Evolutionary conservation across 2,329 filamentous ascomycete species (phyloP).

Genomic region (Knoxdaviesia capensis): DNA sequence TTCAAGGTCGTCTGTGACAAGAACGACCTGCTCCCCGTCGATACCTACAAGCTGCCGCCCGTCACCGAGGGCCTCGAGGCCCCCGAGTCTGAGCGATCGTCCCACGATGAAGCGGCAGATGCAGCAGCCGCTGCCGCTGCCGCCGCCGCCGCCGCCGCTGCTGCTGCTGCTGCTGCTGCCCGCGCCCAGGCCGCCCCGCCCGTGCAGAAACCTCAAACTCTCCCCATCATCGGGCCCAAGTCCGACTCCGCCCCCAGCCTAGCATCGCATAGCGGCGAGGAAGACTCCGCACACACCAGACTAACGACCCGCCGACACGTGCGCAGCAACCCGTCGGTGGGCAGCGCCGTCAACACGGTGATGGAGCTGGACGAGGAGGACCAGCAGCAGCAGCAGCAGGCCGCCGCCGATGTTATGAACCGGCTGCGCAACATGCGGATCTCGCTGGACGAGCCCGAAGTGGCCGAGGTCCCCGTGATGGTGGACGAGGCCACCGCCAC

Average conservation of each 20-base stretch:
- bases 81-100: background rate
- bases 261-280: too few relatives aligned
- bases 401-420: too few relatives aligned
- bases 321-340: slow-evolving; percentile 60
- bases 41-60: slow-evolving; percentile 87
- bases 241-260: too few relatives aligned
- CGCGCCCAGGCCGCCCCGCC: too few relatives aligned
- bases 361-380: slow-evolving; percentile 7
- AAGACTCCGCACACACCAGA: too few relatives aligned
- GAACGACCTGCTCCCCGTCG: slow-evolving; percentile 72
- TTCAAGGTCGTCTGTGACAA: slow-evolving; percentile 95
- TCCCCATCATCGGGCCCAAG: slow-evolving; percentile 16
- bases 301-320: slow-evolving; percentile 61
- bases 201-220: background rate
- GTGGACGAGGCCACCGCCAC: slow-evolving; percentile 11
- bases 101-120: too few relatives aligned
- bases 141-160: slow-evolving; percentile 10
- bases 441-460: slow-evolving; percentile 15
- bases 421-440: too few relatives aligned
- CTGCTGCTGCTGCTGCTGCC: slow-evolving; percentile 9
- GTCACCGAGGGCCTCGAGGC: slow-evolving; percentile 72
- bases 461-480: slow-evolving; percentile 19
- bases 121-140: background rate
- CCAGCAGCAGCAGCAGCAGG: background rate
- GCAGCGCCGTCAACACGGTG: slow-evolving; percentile 62